Conservation (phyloP, 345 rosid species). For the Boechera divaricarpa region DNA sequence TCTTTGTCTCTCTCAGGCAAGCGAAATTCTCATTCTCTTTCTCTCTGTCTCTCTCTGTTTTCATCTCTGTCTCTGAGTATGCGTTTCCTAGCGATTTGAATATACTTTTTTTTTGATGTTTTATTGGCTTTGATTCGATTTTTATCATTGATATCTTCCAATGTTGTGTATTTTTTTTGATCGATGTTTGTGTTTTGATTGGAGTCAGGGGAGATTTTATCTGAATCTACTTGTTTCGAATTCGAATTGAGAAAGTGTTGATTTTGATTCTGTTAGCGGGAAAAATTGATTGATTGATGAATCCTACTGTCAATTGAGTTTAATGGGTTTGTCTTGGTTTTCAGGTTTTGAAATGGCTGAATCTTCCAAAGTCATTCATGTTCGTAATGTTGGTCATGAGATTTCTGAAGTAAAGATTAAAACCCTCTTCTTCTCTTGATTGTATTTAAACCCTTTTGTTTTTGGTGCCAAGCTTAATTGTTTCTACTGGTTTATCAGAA, state of each 20-base stretch:
- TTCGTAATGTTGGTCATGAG: slow-evolving; percentile 97
- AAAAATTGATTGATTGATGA: slow-evolving; percentile 8
- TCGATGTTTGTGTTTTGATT: slow-evolving; percentile 3
- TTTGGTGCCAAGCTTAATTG: neutral
- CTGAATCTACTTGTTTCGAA: slow-evolving; percentile 17
- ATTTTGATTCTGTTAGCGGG: slow-evolving; percentile 9
- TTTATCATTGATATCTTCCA: slow-evolving; percentile 10
- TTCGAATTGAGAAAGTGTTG: neutral
- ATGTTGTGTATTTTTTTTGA: slow-evolving; percentile 1
- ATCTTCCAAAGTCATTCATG: slow-evolving; percentile 95
- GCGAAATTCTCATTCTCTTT: slow-evolving; percentile 33
- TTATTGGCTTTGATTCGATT: slow-evolving; percentile 13
- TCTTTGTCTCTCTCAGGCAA: slow-evolving; percentile 33
- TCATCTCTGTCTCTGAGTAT: slow-evolving; percentile 7
- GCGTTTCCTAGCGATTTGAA: slow-evolving; percentile 10
- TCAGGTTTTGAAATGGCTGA: slow-evolving; percentile 65
- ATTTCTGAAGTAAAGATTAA: slow-evolving; percentile 75
- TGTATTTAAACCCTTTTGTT: neutral
- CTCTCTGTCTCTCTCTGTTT: neutral
- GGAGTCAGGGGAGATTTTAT: neutral
- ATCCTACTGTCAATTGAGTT: neutral
- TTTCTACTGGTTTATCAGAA: slow-evolving; percentile 54
- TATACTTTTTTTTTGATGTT: neutral
- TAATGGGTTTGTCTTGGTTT: slow-evolving; percentile 21
- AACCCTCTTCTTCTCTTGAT: slow-evolving; percentile 21